Percentiles rank a stretch among this genome's conserved stretches.
phyloP scores from a whole-genome alignment of 441 rosid genomes.

The Flueggea neowawraea region DNA sequence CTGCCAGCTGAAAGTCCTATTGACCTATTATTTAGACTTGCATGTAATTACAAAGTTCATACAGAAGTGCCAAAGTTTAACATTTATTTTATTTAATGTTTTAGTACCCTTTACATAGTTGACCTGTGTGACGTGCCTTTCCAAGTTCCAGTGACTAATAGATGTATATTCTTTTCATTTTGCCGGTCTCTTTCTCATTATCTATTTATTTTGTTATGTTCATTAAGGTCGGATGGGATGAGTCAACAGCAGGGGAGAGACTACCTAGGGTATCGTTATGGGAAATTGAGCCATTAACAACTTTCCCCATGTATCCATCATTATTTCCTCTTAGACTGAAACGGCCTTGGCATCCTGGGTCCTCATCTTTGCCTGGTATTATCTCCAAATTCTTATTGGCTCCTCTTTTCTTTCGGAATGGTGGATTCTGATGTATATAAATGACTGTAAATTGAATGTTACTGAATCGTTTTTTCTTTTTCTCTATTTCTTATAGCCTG shows the following conservation, averaged over 20 bases:
- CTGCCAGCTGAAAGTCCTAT: too few species aligned
- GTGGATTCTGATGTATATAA: too few species aligned
- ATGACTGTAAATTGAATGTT: too few species aligned
- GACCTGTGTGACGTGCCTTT: too few species aligned
- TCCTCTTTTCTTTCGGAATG: background rate
- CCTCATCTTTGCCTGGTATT: constrained; percentile 26
- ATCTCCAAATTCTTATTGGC: background rate
- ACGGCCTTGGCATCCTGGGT: constrained; percentile 50
- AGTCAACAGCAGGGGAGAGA: constrained; percentile 94
- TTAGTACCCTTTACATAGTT: too few species aligned
- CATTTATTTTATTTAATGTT: too few species aligned
- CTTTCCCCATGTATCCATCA: constrained; percentile 96
- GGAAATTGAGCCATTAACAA: constrained; percentile 97
- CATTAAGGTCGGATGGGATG: constrained; percentile 97
- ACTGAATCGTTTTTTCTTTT: too few species aligned
- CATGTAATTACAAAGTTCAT: too few species aligned
- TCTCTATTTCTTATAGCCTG: background rate
- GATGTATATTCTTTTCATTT: too few species aligned
- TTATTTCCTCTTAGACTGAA: constrained; percentile 81
- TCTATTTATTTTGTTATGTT: background rate
- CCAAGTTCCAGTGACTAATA: too few species aligned
- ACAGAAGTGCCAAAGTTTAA: too few species aligned
- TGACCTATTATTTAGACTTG: too few species aligned
- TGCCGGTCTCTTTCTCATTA: background rate
- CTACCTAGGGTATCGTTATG: constrained; percentile 92